Base-by-base conservation (phyloP, 139 green algal genomes). In the Chlamydomonas sp. region DNA sequence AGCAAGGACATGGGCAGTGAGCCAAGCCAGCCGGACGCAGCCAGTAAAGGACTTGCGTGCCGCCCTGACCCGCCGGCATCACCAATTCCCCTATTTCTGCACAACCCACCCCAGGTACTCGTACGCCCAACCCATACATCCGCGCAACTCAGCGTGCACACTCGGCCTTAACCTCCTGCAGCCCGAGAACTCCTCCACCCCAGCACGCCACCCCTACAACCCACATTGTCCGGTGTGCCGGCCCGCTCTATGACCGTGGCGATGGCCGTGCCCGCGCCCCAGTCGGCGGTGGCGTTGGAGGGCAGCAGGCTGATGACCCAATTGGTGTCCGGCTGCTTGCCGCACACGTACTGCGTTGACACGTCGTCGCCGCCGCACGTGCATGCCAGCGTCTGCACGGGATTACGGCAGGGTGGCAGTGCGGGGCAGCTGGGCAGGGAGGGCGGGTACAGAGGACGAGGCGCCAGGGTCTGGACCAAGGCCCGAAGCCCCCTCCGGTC, bases 311-410 rank as follows among this genome's bases (percentile, higher is more conserved):
- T 71, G 6, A 95, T 93, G 64, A 93, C 79, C 91, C 85, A 91
- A 77, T 89, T 94, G 60, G 92, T 95, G 78, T 79, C 84, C 2
- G 93, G 93, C 86, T 95, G 93, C 89, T 93, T 86, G 79, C 80
- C 88, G 86, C 92, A 95, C 73, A 91, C 15, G 69, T 82, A 95
- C 17, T 91, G 57, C 1, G 92, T 94, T 14, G 91, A 95, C 1
- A 86, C 14, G 73, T 94, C 90, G n/a, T 88, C 88, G 2, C 91
- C 93, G 15, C 91, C 91, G 59, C 93, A 95, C 78, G 61, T 71
- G 82, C 92, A 95, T 9, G 88, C 85, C 59, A 95, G 76, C 31
- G 73, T 84, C 86, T 86, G 31, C 31, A 49, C 31, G 92, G 92
- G 75, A 87, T 86, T 78, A 79, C 59, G 18, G 89, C 88, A 84